Conservation (phyloP, 2,329 filamentous ascomycete genomes). For the Fusarium nelsonii region DNA sequence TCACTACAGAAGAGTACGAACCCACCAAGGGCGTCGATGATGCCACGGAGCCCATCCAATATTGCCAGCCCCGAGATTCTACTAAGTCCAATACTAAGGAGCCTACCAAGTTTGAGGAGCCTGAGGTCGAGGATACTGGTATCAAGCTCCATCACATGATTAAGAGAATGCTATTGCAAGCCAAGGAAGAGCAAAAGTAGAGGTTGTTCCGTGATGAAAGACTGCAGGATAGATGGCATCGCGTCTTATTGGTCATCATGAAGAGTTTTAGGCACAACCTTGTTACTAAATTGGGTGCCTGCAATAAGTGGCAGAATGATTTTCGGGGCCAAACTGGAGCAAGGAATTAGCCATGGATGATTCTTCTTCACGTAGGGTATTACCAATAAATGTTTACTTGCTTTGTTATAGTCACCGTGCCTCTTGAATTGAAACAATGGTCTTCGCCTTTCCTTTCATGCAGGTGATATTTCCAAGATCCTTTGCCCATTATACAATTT, state of each 20-base stretch:
- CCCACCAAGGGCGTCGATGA: background rate
- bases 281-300: background rate
- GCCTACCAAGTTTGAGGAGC: background rate
- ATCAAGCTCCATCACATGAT: background rate
- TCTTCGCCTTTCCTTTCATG: background rate
- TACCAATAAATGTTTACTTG: background rate
- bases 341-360: background rate
- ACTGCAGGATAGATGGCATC: too few relatives aligned
- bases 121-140: background rate
- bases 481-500: background rate
- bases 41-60: background rate
- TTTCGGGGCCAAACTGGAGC: too few relatives aligned
- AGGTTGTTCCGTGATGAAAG: too few relatives aligned
- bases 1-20: too few relatives aligned
- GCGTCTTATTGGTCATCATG: too few relatives aligned
- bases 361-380: background rate
- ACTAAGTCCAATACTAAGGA: background rate
- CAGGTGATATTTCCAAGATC: rapidly evolving
- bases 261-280: background rate
- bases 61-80: background rate
- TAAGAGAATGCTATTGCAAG: background rate
- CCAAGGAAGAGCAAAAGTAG: background rate
- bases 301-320: background rate
- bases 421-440: background rate
- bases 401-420: background rate